A percentile compares a stretch with the other conserved stretches of the same genome.
Evolutionary conservation across 306 rosid genomes (phyloP).

Genomic region (Ziziphus jujuba): DNA sequence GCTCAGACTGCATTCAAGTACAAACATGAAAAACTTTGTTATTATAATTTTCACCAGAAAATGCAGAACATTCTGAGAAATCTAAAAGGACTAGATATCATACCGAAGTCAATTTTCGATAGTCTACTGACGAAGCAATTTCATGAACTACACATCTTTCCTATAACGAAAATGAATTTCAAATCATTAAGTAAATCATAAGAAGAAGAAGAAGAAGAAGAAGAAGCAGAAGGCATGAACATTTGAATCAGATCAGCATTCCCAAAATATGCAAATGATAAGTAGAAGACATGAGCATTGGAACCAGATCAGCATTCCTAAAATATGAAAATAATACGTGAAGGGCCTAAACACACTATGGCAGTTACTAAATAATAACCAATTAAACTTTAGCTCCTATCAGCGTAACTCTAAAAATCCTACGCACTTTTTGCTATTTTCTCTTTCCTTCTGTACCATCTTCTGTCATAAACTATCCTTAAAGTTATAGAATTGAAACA

Average conservation of each 20-base stretch:
- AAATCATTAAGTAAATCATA: conserved; percentile 21
- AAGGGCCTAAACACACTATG: conserved; percentile 10
- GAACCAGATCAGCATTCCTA: too few relatives aligned
- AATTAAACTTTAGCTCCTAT: conserved; percentile 12
- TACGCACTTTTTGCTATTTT: background rate
- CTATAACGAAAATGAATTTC: conserved; percentile 41
- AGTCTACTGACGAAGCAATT: conserved; percentile 87
- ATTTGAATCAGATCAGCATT: conserved; percentile 4
- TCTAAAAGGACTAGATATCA: conserved; percentile 15
- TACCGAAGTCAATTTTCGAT: conserved; percentile 93
- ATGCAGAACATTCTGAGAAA: background rate
- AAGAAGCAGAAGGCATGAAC: conserved; percentile 1
- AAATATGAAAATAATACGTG: too few relatives aligned
- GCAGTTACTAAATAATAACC: background rate
- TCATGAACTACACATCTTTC: conserved; percentile 83
- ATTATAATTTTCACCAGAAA: conserved; percentile 1
- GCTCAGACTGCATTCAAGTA: conserved; percentile 62
- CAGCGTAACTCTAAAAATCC: conserved; percentile 9
- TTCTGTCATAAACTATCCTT: conserved; percentile 4
- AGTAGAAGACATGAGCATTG: too few relatives aligned
- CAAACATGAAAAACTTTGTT: conserved; percentile 18
- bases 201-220: background rate
- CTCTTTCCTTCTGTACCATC: background rate
- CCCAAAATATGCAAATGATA: conserved; percentile 14
- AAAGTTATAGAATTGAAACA: conserved; percentile 17